Evolutionary conservation across 805 yeast species (phyloP).

Genomic region (Candida maris): DNA sequence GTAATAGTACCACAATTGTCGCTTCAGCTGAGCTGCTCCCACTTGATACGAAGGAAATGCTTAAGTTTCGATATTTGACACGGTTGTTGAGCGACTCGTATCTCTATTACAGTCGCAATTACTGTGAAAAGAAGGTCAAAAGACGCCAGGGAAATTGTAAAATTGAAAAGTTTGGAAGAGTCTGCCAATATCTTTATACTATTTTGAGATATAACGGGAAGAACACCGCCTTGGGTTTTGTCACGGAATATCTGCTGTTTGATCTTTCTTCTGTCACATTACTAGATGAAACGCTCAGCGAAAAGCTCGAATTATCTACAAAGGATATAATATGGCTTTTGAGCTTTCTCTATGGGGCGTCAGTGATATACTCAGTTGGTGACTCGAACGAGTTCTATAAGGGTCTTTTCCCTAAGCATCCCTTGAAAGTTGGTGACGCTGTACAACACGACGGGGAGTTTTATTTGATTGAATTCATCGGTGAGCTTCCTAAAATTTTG

Average conservation of each 20-base stretch:
- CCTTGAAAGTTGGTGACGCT: constrained; percentile 7
- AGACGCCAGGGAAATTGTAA: constrained; percentile 14
- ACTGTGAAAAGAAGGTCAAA: constrained; percentile 10
- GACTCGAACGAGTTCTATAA: constrained; percentile 15
- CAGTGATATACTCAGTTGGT: constrained; percentile 29
- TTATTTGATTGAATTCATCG: constrained; percentile 15
- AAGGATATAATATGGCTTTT: constrained; percentile 34
- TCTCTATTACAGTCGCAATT: constrained; percentile 20
- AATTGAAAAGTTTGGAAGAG: constrained; percentile 17
- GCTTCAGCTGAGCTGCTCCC: constrained; percentile 16
- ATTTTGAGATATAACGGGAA: constrained; percentile 30
- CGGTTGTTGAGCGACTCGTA: constrained; percentile 30
- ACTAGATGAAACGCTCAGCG: constrained; percentile 31
- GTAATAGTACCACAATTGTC: constrained; percentile 31
- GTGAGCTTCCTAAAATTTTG: constrained; percentile 17
- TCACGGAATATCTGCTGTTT: constrained; percentile 39
- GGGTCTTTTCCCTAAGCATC: constrained; percentile 15
- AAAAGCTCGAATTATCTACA: constrained; percentile 19
- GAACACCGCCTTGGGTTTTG: constrained; percentile 35
- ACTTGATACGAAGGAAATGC: constrained; percentile 27
- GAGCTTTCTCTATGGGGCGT: constrained; percentile 40
- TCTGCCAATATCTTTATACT: constrained; percentile 34
- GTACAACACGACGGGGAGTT: constrained; percentile 14
- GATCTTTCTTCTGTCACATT: constrained; percentile 39
- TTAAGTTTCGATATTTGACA: constrained; percentile 29